Evolutionary conservation across 2,329 filamentous ascomycete species (phyloP).

Genomic region (Arthrobotrys iridis): DNA sequence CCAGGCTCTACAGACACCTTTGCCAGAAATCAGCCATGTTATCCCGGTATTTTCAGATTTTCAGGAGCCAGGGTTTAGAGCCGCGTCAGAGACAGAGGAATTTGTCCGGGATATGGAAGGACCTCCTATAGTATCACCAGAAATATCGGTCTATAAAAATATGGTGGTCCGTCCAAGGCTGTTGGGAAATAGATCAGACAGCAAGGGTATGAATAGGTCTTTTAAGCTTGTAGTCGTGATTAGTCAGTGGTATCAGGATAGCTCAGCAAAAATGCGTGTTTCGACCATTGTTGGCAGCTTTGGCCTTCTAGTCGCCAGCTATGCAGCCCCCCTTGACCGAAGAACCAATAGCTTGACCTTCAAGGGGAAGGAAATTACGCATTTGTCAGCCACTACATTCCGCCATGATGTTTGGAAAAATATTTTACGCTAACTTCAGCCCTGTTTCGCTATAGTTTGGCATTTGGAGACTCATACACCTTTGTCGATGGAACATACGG

Average conservation of each 20-base stretch:
- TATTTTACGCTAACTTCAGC: background rate
- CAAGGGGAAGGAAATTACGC: constrained; percentile 34
- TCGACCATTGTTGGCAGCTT: constrained; percentile 10
- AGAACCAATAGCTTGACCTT: constrained; percentile 14
- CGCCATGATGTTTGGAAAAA: background rate
- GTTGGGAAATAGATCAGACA: too few relatives aligned
- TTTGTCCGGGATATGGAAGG: constrained; percentile 45
- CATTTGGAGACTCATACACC: constrained; percentile 44
- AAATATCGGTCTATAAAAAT: background rate
- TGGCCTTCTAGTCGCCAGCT: background rate
- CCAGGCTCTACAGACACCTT: too few relatives aligned
- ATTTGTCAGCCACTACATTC: constrained; percentile 17
- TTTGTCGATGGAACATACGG: constrained; percentile 47
- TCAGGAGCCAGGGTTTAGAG: background rate
- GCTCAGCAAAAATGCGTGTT: constrained; percentile 15
- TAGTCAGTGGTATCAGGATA: too few relatives aligned
- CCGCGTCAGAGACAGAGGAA: background rate
- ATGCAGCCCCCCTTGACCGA: constrained; percentile 16
- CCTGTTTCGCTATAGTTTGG: constrained; percentile 1
- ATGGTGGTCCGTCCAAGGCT: too few relatives aligned
- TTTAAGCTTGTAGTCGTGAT: too few relatives aligned
- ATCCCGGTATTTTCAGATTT: too few relatives aligned
- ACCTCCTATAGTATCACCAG: background rate
- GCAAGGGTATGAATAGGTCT: too few relatives aligned
- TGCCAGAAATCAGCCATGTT: background rate